Conservation (phyloP, 2,329 filamentous ascomycete genomes). For the Neophaeococcomyces aloes region DNA sequence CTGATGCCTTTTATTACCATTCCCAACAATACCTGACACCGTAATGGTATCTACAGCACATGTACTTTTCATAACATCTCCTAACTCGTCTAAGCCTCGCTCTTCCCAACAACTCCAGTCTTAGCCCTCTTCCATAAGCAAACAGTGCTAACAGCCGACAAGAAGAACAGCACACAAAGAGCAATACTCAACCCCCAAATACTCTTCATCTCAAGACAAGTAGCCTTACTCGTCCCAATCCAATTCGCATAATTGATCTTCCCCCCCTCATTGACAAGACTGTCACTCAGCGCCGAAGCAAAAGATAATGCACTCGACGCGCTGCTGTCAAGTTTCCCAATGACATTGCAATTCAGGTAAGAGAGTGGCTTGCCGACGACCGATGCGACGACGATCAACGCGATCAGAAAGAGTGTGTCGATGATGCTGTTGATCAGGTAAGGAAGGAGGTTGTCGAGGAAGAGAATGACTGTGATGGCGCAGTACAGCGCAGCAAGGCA, state of each 20-base stretch:
- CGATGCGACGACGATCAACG: slow-evolving; percentile 65
- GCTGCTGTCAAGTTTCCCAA: slow-evolving; percentile 38
- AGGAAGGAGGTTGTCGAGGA: slow-evolving; percentile 64
- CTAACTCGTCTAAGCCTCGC: slow-evolving; percentile 32
- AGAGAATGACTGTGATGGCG: slow-evolving; percentile 69
- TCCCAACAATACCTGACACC: too few relatives aligned
- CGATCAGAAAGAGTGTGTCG: slow-evolving; percentile 62
- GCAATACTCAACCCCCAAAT: slow-evolving; percentile 79
- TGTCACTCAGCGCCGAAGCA: slow-evolving; percentile 41
- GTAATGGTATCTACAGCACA: too few relatives aligned
- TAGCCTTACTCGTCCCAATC: slow-evolving; percentile 51
- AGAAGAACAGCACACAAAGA: slow-evolving; percentile 59
- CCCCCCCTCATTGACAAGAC: slow-evolving; percentile 41
- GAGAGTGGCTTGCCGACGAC: slow-evolving; percentile 71
- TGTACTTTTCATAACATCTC: too few relatives aligned
- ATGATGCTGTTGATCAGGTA: slow-evolving; percentile 57
- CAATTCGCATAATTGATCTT: slow-evolving; percentile 43
- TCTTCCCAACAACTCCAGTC: slow-evolving; percentile 36
- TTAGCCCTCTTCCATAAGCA: slow-evolving; percentile 55
- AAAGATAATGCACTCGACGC: slow-evolving; percentile 45
- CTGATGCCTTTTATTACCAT: not conserved
- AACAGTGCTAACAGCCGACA: slow-evolving; percentile 48
- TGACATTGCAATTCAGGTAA: slow-evolving; percentile 58
- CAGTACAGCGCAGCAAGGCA: slow-evolving; percentile 71
- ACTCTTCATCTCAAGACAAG: slow-evolving; percentile 75